Conservation (phyloP, 2,329 filamentous ascomycete genomes). For the Aspergillus eucalypticola region DNA sequence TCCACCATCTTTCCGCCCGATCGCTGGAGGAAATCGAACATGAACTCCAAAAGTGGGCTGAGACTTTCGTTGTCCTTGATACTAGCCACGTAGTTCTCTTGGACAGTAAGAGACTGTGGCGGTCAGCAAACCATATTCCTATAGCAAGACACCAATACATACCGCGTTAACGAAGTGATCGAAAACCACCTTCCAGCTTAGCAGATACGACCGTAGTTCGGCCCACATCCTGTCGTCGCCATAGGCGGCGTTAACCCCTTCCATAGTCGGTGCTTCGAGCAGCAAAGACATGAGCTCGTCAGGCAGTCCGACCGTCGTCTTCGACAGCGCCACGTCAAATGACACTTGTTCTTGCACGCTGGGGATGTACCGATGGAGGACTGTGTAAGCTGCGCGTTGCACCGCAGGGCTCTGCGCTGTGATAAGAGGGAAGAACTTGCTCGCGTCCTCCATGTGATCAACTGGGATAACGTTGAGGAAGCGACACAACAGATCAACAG, state of each 20-base stretch:
- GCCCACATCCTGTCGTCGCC: slow-evolving; percentile 68
- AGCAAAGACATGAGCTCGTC: slow-evolving; percentile 83
- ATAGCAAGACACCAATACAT: slow-evolving; percentile 20
- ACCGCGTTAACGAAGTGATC: slow-evolving; percentile 75
- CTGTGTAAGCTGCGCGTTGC: slow-evolving; percentile 75
- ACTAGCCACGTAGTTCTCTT: slow-evolving; percentile 75
- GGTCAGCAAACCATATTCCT: slow-evolving; percentile 25
- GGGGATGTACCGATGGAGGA: slow-evolving; percentile 80
- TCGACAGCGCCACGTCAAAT: slow-evolving; percentile 64
- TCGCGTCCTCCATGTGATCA: slow-evolving; percentile 62
- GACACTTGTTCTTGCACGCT: slow-evolving; percentile 77
- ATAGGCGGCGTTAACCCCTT: slow-evolving; percentile 65
- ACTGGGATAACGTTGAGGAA: slow-evolving; percentile 66
- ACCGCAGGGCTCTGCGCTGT: slow-evolving; percentile 73
- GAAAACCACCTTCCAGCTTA: slow-evolving; percentile 88
- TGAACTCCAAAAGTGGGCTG: slow-evolving; percentile 70
- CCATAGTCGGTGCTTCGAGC: slow-evolving; percentile 71
- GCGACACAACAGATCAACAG: slow-evolving; percentile 72
- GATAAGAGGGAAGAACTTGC: slow-evolving; percentile 72
- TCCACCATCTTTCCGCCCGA: slow-evolving; percentile 70
- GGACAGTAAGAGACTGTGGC: slow-evolving; percentile 70
- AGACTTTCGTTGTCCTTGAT: slow-evolving; percentile 74
- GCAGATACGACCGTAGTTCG: slow-evolving; percentile 73
- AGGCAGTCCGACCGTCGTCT: slow-evolving; percentile 66
- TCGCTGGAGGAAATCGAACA: slow-evolving; percentile 82